These are phyloP conservation scores for Cryomyces minteri DNA, from an alignment of 495 filamentous ascomycete species.

Conservation along the genomic window DNA sequence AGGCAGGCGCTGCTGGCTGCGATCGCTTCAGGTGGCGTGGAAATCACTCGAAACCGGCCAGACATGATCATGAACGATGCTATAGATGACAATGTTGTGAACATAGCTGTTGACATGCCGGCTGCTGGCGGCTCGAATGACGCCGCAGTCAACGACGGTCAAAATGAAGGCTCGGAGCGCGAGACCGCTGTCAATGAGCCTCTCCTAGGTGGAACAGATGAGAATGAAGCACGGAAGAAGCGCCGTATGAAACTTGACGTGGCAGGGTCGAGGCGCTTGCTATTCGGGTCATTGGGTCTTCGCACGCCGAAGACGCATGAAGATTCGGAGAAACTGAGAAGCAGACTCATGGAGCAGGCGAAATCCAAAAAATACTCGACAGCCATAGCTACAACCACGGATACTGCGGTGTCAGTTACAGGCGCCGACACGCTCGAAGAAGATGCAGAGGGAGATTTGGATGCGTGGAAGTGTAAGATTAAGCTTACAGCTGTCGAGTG, in stretches of 20 bases:
- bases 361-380: slow-evolving; percentile 16
- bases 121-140: neutral
- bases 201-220: neutral
- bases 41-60: slow-evolving; percentile 14
- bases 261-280: slow-evolving; percentile 41
- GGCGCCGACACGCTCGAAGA: neutral
- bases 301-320: slow-evolving; percentile 45
- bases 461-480: slow-evolving; percentile 59
- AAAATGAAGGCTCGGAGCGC: neutral
- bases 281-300: slow-evolving; percentile 56
- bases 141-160: neutral
- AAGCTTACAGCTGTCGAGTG: slow-evolving; percentile 67
- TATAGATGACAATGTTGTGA: neutral
- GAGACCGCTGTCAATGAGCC: neutral
- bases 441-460: slow-evolving; percentile 13
- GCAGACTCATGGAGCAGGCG: slow-evolving; percentile 29
- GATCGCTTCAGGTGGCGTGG: slow-evolving; percentile 32
- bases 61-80: neutral
- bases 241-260: slow-evolving; percentile 38
- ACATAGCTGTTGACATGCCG: neutral
- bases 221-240: neutral
- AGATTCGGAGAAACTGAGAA: slow-evolving; percentile 44
- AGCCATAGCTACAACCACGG: slow-evolving; percentile 16
- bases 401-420: slow-evolving; percentile 12
- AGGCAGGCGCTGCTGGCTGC: slow-evolving; percentile 32